phyloP scores from a whole-genome alignment of 2,329 filamentous ascomycete genomes.

The Penicillium sp. region DNA sequence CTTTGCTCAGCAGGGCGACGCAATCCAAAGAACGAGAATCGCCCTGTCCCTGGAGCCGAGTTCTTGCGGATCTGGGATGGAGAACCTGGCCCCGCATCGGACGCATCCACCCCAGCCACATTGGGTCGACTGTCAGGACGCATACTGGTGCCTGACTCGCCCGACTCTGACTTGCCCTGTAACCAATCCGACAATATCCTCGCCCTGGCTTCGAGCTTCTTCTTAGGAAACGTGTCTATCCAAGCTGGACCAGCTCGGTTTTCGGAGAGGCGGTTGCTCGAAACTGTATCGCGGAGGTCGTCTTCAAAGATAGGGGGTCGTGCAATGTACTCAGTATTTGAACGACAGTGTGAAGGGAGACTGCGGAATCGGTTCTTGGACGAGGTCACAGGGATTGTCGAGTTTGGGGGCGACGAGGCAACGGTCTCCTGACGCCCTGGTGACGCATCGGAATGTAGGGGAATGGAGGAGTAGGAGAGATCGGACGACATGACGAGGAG shows the following conservation, averaged over 20 bases:
- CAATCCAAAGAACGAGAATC: constrained; percentile 49
- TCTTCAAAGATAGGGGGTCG: constrained; percentile 32
- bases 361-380: constrained; percentile 20
- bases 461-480: constrained; percentile 16
- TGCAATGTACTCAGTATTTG: constrained; percentile 38
- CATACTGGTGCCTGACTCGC: constrained; percentile 46
- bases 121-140: constrained; percentile 22
- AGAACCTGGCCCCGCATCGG: constrained; percentile 9
- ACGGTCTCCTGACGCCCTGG: constrained; percentile 23
- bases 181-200: constrained; percentile 55
- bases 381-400: constrained; percentile 16
- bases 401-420: constrained; percentile 22
- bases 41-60: constrained; percentile 29
- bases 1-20: constrained; percentile 35
- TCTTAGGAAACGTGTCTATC: constrained; percentile 32
- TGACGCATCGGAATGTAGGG: constrained; percentile 30
- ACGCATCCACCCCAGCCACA: constrained; percentile 17
- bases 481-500: constrained; percentile 19
- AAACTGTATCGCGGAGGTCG: constrained; percentile 26
- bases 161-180: constrained; percentile 54
- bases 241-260: constrained; percentile 18
- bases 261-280: constrained; percentile 12
- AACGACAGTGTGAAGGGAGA: constrained; percentile 34
- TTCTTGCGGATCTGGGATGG: constrained; percentile 20
- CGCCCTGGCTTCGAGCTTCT: constrained; percentile 36